A percentile compares a stretch with the other conserved stretches of the same genome.
phyloP scores from a whole-genome alignment of 495 filamentous ascomycete genomes.

The Penicillium canescens region DNA sequence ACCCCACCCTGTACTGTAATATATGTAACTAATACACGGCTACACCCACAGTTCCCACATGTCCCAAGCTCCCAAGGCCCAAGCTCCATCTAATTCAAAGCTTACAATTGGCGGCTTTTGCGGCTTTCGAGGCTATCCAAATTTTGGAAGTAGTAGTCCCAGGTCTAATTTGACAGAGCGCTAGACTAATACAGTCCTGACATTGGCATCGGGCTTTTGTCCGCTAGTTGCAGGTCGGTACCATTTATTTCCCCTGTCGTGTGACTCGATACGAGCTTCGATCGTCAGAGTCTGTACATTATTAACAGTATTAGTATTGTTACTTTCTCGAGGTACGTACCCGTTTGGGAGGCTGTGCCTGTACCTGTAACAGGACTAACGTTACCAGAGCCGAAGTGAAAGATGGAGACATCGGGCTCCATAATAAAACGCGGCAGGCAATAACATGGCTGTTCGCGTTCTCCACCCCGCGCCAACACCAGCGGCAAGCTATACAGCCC shows the following conservation, averaged over 20 bases:
- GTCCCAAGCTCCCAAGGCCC: slow-evolving; percentile 13
- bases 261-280: too few species aligned
- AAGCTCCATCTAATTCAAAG: slow-evolving; percentile 20
- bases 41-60: too few species aligned
- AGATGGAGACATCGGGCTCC: background rate
- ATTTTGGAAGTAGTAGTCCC: too few species aligned
- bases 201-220: too few species aligned
- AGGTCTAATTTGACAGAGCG: background rate
- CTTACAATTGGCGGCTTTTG: slow-evolving; percentile 10
- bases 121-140: too few species aligned
- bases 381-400: too few species aligned
- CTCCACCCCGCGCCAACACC: slow-evolving; percentile 5
- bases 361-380: background rate
- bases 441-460: background rate
- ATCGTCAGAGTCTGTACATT: background rate
- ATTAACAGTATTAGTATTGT: background rate
- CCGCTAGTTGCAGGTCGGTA: too few species aligned
- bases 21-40: background rate
- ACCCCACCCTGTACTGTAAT: slow-evolving; percentile 7
- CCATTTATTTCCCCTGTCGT: too few species aligned
- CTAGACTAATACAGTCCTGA: background rate
- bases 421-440: background rate
- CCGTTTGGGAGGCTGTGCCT: background rate
- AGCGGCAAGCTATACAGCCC: background rate
- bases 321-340: background rate